These are phyloP conservation scores for Thozetella sp. DNA, from an alignment of 495 filamentous ascomycete species.

Conservation along the genomic window DNA sequence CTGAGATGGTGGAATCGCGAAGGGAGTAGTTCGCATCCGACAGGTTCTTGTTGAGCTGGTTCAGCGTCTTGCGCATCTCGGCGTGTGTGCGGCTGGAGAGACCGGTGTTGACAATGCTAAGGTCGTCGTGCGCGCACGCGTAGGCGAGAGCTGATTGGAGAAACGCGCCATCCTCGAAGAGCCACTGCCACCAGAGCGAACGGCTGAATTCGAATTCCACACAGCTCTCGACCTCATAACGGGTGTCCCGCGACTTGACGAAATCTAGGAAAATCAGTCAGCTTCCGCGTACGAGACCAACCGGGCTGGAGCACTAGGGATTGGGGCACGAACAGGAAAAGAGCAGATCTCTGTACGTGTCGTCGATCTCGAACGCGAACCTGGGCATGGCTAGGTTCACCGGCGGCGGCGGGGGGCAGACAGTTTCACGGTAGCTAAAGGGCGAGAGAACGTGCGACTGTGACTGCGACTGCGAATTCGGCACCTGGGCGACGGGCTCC, in stretches of 20 bases:
- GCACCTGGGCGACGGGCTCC: no score
- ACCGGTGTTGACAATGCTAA: background rate
- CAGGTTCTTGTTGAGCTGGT: slow-evolving; percentile 27
- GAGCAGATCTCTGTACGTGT: background rate
- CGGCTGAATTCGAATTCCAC: background rate
- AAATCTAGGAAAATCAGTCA: background rate
- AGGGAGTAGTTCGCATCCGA: slow-evolving; percentile 23
- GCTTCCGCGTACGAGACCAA: background rate
- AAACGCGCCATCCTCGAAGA: background rate
- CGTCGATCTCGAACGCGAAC: background rate
- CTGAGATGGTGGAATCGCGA: slow-evolving; percentile 25
- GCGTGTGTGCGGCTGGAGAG: background rate
- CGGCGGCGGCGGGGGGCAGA: background rate
- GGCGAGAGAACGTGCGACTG: no score
- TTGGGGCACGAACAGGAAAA: background rate
- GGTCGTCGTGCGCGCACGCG: background rate
- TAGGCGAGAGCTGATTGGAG: background rate
- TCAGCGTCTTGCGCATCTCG: slow-evolving; percentile 21
- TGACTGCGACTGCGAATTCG: no score
- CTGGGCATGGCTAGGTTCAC: background rate
- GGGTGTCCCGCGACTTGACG: background rate
- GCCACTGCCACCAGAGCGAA: background rate
- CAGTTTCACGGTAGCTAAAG: no score
- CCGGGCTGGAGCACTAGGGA: background rate
- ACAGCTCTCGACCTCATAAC: background rate